Evolutionary conservation across 2,329 filamentous ascomycete genomes (phyloP).

Genomic region (Simplicillium aogashimaense): DNA sequence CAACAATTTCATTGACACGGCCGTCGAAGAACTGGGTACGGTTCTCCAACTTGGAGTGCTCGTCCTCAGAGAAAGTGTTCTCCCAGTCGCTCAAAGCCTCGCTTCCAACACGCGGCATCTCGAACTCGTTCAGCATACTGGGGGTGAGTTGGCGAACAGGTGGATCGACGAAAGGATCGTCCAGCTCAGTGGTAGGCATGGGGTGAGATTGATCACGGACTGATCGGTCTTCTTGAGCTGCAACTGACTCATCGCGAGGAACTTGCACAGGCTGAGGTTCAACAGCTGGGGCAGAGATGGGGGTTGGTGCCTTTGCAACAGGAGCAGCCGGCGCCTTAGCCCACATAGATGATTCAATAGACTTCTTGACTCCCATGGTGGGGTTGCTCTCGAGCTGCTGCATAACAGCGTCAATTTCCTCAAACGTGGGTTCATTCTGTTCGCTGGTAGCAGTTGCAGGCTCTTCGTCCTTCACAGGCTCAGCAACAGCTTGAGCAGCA

Average conservation of each 20-base stretch:
- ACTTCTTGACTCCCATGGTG: conserved; percentile 63
- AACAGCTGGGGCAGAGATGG: conserved; percentile 11
- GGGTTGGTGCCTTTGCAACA: conserved; percentile 26
- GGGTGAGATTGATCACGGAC: conserved; percentile 33
- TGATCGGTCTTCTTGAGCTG: conserved; percentile 19
- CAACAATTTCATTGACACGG: conserved; percentile 80
- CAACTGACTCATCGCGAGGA: conserved; percentile 1
- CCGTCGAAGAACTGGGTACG: conserved; percentile 84
- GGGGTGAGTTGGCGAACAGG: conserved; percentile 36
- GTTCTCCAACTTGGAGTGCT: conserved; percentile 73
- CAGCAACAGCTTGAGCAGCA: conserved; percentile 6
- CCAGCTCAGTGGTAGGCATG: conserved; percentile 43
- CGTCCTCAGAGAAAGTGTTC: conserved; percentile 68
- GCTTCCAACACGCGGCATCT: conserved; percentile 3
- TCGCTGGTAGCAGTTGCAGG: conserved; percentile 15
- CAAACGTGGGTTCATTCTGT: conserved; percentile 46
- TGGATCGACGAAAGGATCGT: conserved; percentile 52
- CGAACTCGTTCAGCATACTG: conserved; percentile 37
- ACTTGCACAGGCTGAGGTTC: conserved; percentile 1
- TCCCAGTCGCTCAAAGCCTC: conserved; percentile 86
- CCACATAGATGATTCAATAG: conserved; percentile 36
- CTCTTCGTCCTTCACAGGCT: conserved; percentile 10
- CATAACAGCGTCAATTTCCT: conserved; percentile 92
- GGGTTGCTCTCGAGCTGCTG: conserved; percentile 66
- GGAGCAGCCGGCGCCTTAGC: neutral